These are phyloP conservation scores for Sporothrix globosa DNA, from an alignment of 2,329 filamentous ascomycete genomes.

Conservation along the genomic window DNA sequence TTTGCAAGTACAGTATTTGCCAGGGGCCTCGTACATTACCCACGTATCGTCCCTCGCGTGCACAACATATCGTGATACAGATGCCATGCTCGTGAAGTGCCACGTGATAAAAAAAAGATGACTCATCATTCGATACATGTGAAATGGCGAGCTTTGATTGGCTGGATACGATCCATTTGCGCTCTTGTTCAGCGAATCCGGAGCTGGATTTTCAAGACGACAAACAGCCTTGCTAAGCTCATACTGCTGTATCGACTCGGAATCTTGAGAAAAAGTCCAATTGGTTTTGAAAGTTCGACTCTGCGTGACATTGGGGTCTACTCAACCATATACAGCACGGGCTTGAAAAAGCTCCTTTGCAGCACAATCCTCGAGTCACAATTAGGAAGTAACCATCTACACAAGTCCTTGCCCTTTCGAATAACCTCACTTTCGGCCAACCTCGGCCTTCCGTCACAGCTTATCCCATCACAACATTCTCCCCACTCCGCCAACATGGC, in stretches of 20 bases:
- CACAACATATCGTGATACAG: background rate
- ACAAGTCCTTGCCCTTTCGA: background rate
- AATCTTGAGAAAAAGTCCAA: background rate
- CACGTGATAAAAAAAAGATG: constrained; percentile 3
- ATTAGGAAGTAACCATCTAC: constrained; percentile 16
- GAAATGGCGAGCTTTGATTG: background rate
- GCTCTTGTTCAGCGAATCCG: constrained; percentile 15
- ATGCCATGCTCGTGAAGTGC: too few species aligned
- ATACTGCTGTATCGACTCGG: constrained; percentile 1
- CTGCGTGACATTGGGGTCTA: background rate
- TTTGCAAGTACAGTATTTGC: too few species aligned
- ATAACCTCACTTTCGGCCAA: constrained; percentile 11
- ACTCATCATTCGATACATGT: background rate
- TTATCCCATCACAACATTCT: background rate
- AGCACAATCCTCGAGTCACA: background rate
- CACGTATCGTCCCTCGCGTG: too few species aligned
- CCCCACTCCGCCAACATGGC: constrained; percentile 23
- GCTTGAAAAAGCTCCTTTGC: too few species aligned
- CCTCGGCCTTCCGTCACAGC: background rate
- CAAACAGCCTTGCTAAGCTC: constrained; percentile 2
- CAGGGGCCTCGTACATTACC: too few species aligned
- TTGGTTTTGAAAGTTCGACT: background rate
- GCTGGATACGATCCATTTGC: background rate
- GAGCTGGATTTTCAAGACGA: constrained; percentile 25
- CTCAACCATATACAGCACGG: background rate